Evolutionary conservation across 2,329 filamentous ascomycete genomes (phyloP).

Genomic region (Nigrospora osmanthi): DNA sequence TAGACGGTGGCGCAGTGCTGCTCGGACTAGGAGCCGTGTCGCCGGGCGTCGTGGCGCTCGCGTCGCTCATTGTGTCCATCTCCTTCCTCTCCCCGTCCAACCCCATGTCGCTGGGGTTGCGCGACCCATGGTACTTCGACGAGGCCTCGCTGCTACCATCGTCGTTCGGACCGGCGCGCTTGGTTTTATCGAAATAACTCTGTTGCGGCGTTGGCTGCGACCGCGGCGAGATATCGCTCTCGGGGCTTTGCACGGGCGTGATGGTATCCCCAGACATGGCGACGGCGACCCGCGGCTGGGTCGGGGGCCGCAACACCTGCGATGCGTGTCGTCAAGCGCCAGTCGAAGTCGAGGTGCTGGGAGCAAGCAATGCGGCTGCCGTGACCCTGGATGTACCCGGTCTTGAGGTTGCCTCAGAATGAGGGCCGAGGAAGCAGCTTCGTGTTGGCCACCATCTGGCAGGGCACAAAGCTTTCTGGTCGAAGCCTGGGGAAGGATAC

Average conservation of each 20-base stretch:
- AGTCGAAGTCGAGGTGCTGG: too few relatives aligned
- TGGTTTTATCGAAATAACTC: slow-evolving; percentile 18
- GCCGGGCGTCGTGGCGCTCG: slow-evolving; percentile 22
- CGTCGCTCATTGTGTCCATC: slow-evolving; percentile 18
- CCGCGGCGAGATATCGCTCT: slow-evolving; percentile 16
- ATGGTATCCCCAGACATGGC: slow-evolving; percentile 16
- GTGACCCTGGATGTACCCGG: background rate
- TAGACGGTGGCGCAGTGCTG: slow-evolving; percentile 23
- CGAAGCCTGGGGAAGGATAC: background rate
- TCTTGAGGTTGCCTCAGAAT: slow-evolving; percentile 28
- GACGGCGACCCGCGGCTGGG: background rate
- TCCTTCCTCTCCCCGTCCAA: slow-evolving; percentile 13
- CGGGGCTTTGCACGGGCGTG: slow-evolving; percentile 14
- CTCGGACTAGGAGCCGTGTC: slow-evolving; percentile 26
- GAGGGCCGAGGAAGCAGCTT: slow-evolving; percentile 34
- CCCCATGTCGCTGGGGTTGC: background rate
- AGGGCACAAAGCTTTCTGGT: background rate
- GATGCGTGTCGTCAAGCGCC: too few relatives aligned
- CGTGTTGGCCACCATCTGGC: slow-evolving; percentile 26
- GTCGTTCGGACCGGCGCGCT: slow-evolving; percentile 1
- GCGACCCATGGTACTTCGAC: too few relatives aligned
- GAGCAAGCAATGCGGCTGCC: too few relatives aligned
- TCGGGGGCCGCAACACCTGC: too few relatives aligned
- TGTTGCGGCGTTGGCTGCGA: slow-evolving; percentile 14
- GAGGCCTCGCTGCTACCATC: slow-evolving; percentile 3